Evolutionary conservation across 192 early-diverging fungal genomes (phyloP).

Genomic region (Hyaloraphidium curvatum): DNA sequence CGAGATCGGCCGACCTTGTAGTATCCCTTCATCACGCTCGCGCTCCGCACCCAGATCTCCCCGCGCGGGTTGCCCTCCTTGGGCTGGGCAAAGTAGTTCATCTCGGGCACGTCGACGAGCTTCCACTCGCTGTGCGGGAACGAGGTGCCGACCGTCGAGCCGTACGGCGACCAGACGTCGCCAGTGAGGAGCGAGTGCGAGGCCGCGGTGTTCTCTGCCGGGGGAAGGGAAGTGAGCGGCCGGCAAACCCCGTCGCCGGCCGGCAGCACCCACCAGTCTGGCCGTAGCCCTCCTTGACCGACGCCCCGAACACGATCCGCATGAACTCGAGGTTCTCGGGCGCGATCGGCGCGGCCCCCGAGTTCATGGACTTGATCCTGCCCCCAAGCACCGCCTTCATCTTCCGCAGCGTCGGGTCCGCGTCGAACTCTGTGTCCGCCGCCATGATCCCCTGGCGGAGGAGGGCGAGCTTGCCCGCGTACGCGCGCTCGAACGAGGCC

Average conservation of each 20-base stretch:
- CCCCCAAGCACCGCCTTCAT: no score
- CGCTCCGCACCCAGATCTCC: conserved; percentile 69
- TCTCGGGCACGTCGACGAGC: conserved; percentile 72
- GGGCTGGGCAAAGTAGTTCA: conserved; percentile 56
- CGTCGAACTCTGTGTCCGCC: no score
- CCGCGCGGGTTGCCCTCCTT: conserved; percentile 64
- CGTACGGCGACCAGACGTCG: background rate
- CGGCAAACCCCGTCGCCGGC: no score
- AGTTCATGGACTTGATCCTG: background rate
- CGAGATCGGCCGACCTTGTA: conserved; percentile 42
- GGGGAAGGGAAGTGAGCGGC: no score
- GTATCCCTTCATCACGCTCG: conserved; percentile 33
- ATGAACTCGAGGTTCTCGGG: background rate
- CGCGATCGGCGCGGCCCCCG: background rate
- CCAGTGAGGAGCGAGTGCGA: background rate
- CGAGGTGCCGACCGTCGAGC: conserved; percentile 19
- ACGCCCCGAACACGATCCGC: background rate
- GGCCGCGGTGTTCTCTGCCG: background rate
- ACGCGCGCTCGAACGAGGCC: no score
- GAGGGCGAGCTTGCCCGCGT: no score
- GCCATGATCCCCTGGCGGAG: no score
- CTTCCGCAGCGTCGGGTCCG: no score
- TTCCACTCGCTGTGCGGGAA: conserved; percentile 61
- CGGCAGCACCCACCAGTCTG: no score
- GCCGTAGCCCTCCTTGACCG: background rate